phyloP scores from a whole-genome alignment of 352 stramenopile genomes.

The Hyaloperonospora arabidopsidis region DNA sequence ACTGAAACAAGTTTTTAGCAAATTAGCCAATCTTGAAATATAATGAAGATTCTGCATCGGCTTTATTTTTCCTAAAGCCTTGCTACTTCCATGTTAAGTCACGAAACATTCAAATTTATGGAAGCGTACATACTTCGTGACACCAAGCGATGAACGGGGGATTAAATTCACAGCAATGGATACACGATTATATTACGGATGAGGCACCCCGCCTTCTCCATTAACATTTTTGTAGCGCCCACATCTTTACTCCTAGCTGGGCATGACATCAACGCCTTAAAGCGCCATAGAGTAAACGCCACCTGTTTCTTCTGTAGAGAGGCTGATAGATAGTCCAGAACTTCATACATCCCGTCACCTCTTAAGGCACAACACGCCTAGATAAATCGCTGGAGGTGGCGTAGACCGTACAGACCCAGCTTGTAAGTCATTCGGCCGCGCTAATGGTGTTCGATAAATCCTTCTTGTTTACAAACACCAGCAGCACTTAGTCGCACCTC shows the following conservation, averaged over 20 bases:
- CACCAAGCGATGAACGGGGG: no score
- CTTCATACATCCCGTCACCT: conserved; percentile 98
- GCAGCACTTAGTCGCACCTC: conserved; percentile 92
- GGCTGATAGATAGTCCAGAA: conserved; percentile 96
- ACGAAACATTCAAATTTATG: no score
- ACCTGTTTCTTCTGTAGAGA: conserved; percentile 83
- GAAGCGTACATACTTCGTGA: no score
- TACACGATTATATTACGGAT: conserved; percentile 36
- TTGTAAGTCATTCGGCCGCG: conserved; percentile 98
- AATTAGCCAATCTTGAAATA: no score
- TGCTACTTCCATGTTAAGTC: no score
- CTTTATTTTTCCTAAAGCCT: no score
- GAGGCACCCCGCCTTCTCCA: conserved; percentile 13
- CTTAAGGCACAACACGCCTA: conserved; percentile 98
- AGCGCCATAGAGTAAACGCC: conserved; percentile 9
- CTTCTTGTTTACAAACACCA: conserved; percentile 99
- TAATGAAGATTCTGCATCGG: no score
- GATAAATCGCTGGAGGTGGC: conserved; percentile 99
- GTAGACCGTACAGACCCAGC: conserved; percentile 94
- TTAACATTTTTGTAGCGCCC: no score
- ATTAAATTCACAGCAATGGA: no score
- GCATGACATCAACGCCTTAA: conserved; percentile 6
- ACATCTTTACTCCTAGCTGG: conserved; percentile 14
- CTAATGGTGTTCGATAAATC: conserved; percentile 93
- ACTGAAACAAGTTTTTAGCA: no score